Evolutionary conservation across 106 monocot species (phyloP), one percentile per base, ranked within the genome.

Genomic region (Phalaenopsis aphrodite): DNA sequence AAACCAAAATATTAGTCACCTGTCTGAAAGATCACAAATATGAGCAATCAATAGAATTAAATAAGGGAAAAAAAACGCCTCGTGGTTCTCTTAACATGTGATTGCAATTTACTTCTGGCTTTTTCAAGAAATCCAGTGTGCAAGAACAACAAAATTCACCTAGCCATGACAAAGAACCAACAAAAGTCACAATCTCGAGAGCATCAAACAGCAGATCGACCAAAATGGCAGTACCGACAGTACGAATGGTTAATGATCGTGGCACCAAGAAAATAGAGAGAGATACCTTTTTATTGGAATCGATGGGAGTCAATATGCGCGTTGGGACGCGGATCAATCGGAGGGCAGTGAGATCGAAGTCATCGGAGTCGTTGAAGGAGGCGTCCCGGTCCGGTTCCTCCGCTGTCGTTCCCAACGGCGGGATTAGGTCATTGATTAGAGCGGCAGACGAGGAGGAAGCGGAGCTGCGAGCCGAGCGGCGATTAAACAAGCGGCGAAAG

Each of bases 401-500:
- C 71, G 16, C 36, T 72, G 16, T 41, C 14, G 3, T 41, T 8
- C 12, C 36, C 5, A 42, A 2, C 6, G 41, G 64, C 24, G 56
- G 68, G 8, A 41, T 75, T 15, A 1, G 57, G 47, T 38, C 72
- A 61, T 24, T 47, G 37, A 52, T 38, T n/a, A 36, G n/a, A n/a
- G 41, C 19, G 18, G 78, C 37, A 3, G 76, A 47, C 10, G 79
- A 14, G 11, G 67, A 5, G 71, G 55, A 19, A 66, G 77, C 14
- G 52, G 64, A 39, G 57, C 74, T 39, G 41, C 38, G 41, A 2
- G 30, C 52, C 46, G 75, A 75, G 82, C 90, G 88, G 74, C 88
- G 86, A 36, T 86, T 82, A 81, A 90, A 84, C 88, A 81, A 88
- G 77, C 88, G 87, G 75, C 90, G 90, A 15, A 90, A 82, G 67